Evolutionary conservation across 495 filamentous ascomycete species (phyloP).

Genomic region (Daldinia decipiens): DNA sequence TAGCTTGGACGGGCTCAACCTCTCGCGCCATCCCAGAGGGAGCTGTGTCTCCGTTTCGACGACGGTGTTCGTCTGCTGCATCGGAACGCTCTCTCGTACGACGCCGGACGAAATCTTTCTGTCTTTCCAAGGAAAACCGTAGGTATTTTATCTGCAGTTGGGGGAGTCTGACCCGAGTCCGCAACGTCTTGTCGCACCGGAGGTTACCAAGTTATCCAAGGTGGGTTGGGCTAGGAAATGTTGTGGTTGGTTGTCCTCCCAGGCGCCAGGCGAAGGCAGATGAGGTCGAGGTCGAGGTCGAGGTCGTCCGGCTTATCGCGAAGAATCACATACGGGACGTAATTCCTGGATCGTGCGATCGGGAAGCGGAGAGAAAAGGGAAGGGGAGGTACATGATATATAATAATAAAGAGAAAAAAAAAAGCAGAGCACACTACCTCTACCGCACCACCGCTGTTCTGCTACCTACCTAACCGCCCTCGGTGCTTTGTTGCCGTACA

Average conservation of each 20-base stretch:
- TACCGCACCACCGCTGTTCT: not conserved
- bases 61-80: slow-evolving; percentile 41
- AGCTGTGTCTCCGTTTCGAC: slow-evolving; percentile 40
- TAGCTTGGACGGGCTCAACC: slow-evolving; percentile 42
- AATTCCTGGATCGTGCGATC: slow-evolving; percentile 34
- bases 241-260: slow-evolving; percentile 5
- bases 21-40: slow-evolving; percentile 41
- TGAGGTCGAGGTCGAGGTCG: slow-evolving; percentile 24
- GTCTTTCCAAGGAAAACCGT: slow-evolving; percentile 7
- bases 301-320: slow-evolving; percentile 26
- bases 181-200: slow-evolving; percentile 7
- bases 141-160: not conserved
- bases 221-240: slow-evolving; percentile 12
- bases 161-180: slow-evolving; percentile 4
- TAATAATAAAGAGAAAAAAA: slow-evolving; percentile 23
- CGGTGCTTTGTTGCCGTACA: slow-evolving; percentile 15
- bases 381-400: slow-evolving; percentile 42
- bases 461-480: slow-evolving; percentile 12
- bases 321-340: slow-evolving; percentile 34
- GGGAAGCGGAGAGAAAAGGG: slow-evolving; percentile 24
- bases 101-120: slow-evolving; percentile 11
- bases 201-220: slow-evolving; percentile 11
- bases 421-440: not conserved
- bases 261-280: slow-evolving; percentile 12
- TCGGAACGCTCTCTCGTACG: slow-evolving; percentile 28